phyloP scores from a whole-genome alignment of 495 filamentous ascomycete species.

The Neurospora sublineolata region DNA sequence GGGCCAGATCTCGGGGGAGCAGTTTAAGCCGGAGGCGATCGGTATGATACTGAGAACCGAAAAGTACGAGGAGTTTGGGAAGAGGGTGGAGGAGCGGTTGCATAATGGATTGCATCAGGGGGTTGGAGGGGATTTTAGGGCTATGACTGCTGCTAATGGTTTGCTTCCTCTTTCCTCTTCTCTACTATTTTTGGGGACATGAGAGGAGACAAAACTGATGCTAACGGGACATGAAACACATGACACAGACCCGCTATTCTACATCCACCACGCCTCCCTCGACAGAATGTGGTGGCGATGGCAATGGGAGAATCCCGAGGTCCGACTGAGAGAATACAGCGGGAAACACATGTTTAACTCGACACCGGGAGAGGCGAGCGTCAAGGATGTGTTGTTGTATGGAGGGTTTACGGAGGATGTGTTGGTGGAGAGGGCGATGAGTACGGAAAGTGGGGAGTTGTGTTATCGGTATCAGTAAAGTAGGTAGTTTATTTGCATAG shows the following conservation, averaged over 20 bases:
- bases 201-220: background rate
- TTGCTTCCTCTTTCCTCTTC: background rate
- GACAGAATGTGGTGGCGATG: conserved; percentile 3
- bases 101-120: background rate
- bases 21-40: background rate
- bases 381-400: background rate
- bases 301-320: background rate
- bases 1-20: background rate
- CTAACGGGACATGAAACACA: background rate
- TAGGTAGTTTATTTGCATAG: background rate
- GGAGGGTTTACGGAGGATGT: conserved; percentile 1
- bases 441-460: background rate
- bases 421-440: background rate
- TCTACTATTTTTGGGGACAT: background rate
- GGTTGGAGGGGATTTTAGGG: background rate
- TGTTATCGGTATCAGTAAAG: background rate
- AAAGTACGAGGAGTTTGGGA: background rate
- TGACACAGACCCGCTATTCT: background rate
- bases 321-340: background rate
- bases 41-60: background rate
- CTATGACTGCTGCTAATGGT: conserved; percentile 3
- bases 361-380: background rate
- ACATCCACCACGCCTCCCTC: conserved; percentile 1
- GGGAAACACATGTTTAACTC: conserved; percentile 4
- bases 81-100: background rate